phyloP scores from a whole-genome alignment of 75 land plant species.

The Azolla pinnata region DNA sequence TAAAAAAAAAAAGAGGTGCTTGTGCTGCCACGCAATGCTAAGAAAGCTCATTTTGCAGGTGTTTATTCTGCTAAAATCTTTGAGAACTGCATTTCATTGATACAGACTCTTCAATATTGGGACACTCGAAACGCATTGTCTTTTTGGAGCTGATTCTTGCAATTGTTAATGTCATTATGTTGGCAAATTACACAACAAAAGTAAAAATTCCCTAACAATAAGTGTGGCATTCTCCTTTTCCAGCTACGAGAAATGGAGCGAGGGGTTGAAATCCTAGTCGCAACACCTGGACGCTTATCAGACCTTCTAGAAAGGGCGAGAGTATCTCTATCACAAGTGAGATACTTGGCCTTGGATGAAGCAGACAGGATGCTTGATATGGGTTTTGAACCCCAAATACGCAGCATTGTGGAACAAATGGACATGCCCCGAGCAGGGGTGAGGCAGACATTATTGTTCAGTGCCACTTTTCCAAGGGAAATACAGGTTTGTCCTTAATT shows the following conservation, averaged over 20 bases:
- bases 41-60: too few relatives aligned
- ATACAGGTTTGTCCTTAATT: slow-evolving; percentile 58
- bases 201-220: too few relatives aligned
- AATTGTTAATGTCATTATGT: too few relatives aligned
- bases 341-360: slow-evolving; percentile 85
- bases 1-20: too few relatives aligned
- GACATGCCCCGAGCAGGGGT: slow-evolving; percentile 83
- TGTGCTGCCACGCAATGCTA: too few relatives aligned
- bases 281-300: slow-evolving; percentile 81
- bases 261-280: slow-evolving; percentile 92
- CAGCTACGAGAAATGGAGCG: slow-evolving; percentile 89
- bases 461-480: slow-evolving; percentile 92
- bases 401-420: slow-evolving; percentile 83
- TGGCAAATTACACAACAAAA: too few relatives aligned
- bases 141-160: too few relatives aligned
- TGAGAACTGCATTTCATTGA: background rate
- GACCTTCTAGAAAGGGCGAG: slow-evolving; percentile 85
- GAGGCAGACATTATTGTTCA: slow-evolving; percentile 91
- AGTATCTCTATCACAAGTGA: slow-evolving; percentile 69
- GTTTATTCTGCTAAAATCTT: too few relatives aligned
- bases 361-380: slow-evolving; percentile 97
- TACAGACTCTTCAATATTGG: background rate
- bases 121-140: background rate
- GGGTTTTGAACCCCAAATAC: slow-evolving; percentile 96
- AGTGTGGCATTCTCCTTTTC: too few relatives aligned